Conservation (phyloP, 176 grass and related monocot genomes). For the Aegilops longissima region DNA sequence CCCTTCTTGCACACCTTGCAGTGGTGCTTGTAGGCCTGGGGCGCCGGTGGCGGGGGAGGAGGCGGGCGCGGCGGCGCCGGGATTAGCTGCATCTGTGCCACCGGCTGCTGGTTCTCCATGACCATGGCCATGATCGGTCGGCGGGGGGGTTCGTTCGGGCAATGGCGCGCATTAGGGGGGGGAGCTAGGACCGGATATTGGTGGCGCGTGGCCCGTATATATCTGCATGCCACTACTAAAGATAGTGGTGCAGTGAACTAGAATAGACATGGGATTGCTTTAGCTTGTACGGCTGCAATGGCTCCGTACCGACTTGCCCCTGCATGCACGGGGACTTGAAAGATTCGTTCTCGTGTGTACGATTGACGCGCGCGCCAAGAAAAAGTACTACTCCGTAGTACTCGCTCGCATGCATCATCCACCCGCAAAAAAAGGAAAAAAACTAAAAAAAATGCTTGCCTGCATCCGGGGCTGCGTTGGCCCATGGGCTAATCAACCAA, state of each 20-base stretch:
- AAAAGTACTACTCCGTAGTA: too few species aligned
- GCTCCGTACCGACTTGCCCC: neutral
- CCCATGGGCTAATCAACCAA: neutral
- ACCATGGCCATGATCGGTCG: slow-evolving; percentile 47
- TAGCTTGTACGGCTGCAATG: slow-evolving; percentile 11
- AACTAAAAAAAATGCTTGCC: neutral
- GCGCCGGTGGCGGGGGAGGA: neutral
- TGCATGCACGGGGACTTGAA: slow-evolving; percentile 11
- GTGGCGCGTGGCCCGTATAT: neutral
- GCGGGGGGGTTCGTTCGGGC: neutral
- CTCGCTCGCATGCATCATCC: too few species aligned
- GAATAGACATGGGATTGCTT: slow-evolving; percentile 25
- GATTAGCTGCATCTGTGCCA: neutral
- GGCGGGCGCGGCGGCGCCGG: neutral
- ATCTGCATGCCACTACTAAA: slow-evolving; percentile 25
- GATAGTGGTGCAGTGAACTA: slow-evolving; percentile 36
- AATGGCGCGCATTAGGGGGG: slow-evolving; percentile 19
- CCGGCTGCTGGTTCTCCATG: slow-evolving; percentile 46
- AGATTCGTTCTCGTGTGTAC: neutral
- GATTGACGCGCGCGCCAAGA: slow-evolving; percentile 11
- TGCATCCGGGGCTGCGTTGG: neutral
- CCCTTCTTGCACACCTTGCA: slow-evolving; percentile 87
- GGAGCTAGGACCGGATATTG: neutral
- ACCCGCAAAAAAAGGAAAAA: too few species aligned
- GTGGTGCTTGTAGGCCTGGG: slow-evolving; percentile 53